Base-by-base conservation (phyloP, 192 early-diverging fungal genomes). In the Entomortierella chlamydospora region DNA sequence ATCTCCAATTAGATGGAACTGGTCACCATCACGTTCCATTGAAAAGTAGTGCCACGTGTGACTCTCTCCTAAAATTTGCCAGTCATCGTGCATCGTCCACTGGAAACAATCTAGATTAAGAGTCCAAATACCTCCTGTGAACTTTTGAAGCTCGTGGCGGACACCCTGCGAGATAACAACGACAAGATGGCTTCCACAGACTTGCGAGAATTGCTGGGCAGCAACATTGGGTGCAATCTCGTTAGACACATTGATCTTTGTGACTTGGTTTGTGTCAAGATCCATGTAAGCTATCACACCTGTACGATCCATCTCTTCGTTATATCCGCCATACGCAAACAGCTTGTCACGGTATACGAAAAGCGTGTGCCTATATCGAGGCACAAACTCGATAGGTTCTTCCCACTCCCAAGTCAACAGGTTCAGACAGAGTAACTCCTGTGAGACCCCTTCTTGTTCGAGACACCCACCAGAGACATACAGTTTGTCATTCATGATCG, bases 161-260 rank as follows among this genome's bases (percentile, higher is more conserved):
- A 84, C 57, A 33, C 69, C 69, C 30, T 82, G 70, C 1, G 86
- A 83, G 20, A 91, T 82, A 2, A 87, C 83, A 0, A 91, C 87
- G 4, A 90, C 83, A 13, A 92, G 81, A 59, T 86, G 63, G 54
- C 84, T 81, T 17, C 90, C 86, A 73, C 85, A 92, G 45, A 90
- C 64, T 57, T 92, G 89, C 9, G 85, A 81, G 68, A 86, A 90
- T 41, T 89, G 86, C 68, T 92, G 90, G 0, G 88, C 91, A 33
- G 84, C 67, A 15, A 86, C 73, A 43, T 84, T 81, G 10, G 91
- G 91, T 0, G 88, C 70, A 29, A 77, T 77, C 7, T 84, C 76
- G 43, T 85, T 84, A 4, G 73, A 66, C 6, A 90, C 82, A 13
- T 83, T 81, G 22, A 91, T 31, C 30, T 83, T 81, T 42, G 86